Conservation (phyloP, 2,329 filamentous ascomycete genomes). For the Huntiella decipiens region DNA sequence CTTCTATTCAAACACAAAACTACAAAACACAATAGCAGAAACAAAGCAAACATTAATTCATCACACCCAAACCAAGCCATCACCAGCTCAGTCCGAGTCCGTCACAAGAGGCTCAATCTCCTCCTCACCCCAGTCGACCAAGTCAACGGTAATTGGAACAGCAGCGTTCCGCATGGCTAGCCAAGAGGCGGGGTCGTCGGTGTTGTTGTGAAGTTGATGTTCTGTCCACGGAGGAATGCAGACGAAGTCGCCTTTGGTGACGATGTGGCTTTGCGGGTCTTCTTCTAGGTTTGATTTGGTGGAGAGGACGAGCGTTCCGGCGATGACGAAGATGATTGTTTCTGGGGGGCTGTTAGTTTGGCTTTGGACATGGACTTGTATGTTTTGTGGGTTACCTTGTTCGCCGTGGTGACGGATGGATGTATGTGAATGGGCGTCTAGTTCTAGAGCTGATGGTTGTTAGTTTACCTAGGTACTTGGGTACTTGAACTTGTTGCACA, state of each 20-base stretch:
- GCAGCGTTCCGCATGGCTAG: constrained; percentile 44
- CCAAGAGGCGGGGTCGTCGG: constrained; percentile 41
- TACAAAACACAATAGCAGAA: background rate
- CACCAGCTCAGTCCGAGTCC: constrained; percentile 10
- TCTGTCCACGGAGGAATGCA: constrained; percentile 51
- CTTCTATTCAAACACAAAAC: background rate
- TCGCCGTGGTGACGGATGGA: constrained; percentile 51
- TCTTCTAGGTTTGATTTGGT: constrained; percentile 34
- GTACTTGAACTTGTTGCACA: background rate
- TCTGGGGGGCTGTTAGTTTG: constrained; percentile 23
- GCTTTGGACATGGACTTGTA: background rate
- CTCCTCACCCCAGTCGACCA: constrained; percentile 41
- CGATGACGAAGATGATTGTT: constrained; percentile 46
- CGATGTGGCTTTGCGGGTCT: constrained; percentile 31
- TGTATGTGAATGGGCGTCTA: constrained; percentile 40
- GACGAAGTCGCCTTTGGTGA: constrained; percentile 48
- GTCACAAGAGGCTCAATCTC: constrained; percentile 15
- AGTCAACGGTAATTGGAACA: constrained; percentile 40
- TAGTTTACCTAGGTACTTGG: background rate
- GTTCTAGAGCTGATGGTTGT: constrained; percentile 20
- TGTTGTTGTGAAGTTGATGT: constrained; percentile 50
- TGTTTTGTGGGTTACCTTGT: constrained; percentile 29
- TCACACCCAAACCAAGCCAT: background rate
- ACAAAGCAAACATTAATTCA: background rate
- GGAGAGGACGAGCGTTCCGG: constrained; percentile 41